Base-by-base conservation (phyloP, 2,329 filamentous ascomycete genomes). In the Pseudocercospora musae region DNA sequence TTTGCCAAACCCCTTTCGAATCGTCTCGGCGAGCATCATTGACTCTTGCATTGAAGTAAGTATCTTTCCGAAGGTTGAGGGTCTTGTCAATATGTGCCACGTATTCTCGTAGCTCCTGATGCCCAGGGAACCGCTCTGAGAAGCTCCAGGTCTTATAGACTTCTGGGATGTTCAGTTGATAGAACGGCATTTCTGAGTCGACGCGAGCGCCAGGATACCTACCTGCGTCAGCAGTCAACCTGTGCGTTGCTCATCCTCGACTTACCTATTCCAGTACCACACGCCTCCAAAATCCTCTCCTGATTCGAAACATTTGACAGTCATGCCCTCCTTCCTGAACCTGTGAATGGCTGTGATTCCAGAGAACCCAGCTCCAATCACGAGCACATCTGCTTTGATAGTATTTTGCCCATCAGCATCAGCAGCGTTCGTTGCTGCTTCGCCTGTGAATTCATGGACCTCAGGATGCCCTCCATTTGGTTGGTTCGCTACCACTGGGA, bases 61-160 rank as follows among this genome's bases (percentile, higher is more conserved):
- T 80, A 60, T 87, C 84, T 66, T 86, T 87, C 67, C 81, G 83
- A 27, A 88, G 73, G 23, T 80, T 74, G 3, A 86, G 68, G 1
- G 81, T 78, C 60, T 83, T 81, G 58, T 87, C 85, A 20, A 87
- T 81, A 44, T 87, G 82, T 15, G 84, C 80, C 68, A 88, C 87
- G 70, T 88, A 88, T 4, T 71, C 70, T 11, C 82, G 78, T 0
- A 88, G 76, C 49, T 88, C 74, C 15, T 64, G 40, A 48, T 70
- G 69, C 27, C 66, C 71, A 1, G 74, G 72, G 55, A 72, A 75
- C 18, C 70, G 70, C 58, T 74, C 66, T 5, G 64, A 67, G 61
- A 84, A 89, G 37, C 77, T 85, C 84, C 84, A 88, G 3, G 80
- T 80, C 71, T 84, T 59, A 50, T 66, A 69, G 21, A 81, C 73